Base-by-base conservation (phyloP, 2,329 filamentous ascomycete species). In the Penicillium sp. region DNA sequence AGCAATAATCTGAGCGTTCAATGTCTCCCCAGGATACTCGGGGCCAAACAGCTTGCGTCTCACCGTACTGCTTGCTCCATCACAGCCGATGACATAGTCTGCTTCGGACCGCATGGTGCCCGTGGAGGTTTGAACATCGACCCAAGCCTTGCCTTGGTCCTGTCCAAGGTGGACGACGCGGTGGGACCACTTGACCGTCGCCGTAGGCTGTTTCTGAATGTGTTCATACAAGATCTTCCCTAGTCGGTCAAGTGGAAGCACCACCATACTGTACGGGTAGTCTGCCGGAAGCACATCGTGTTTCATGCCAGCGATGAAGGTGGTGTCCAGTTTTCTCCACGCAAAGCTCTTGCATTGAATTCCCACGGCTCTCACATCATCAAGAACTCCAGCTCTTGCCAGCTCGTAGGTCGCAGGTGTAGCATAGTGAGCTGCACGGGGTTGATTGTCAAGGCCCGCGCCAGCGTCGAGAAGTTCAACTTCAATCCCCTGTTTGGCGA, bases 351-450 rank as follows among this genome's bases (percentile, higher is more conserved):
- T 70, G 25, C 80, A 77, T 19, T 75, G 69, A 57, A 83, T 76
- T 28, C 82, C 80, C 19, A 75, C 71, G 8, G 71, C 68, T 25
- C 77, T 76, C 14, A 84, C 75, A 66, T 83, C 79, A n/a, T 82
- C 80, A 19, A 88, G 75, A 11, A 89, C 81, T 0, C 86, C 86
- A 0, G 86, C 86, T n/a, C 84, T 81, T 43, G 78, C 70, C 52
- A 89, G 80, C 60, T 87, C 85, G 42, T 82, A 83, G 46, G 86
- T 81, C 1, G 85, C 85, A 0, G 85, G 80, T 0, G 84, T 79
- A 3, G 83, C 84, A 70, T 88, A 88, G 72, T 88, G 85, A 2
- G 86, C 84, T 14, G 87, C 87, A 30, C 87, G 84, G 0, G 87
- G 87, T 59, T 85, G 84, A 59, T 82, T 78, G 75, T 87, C 84